Evolutionary conservation across 306 rosid genomes (phyloP).

Genomic region (Luffa aegyptiaca): DNA sequence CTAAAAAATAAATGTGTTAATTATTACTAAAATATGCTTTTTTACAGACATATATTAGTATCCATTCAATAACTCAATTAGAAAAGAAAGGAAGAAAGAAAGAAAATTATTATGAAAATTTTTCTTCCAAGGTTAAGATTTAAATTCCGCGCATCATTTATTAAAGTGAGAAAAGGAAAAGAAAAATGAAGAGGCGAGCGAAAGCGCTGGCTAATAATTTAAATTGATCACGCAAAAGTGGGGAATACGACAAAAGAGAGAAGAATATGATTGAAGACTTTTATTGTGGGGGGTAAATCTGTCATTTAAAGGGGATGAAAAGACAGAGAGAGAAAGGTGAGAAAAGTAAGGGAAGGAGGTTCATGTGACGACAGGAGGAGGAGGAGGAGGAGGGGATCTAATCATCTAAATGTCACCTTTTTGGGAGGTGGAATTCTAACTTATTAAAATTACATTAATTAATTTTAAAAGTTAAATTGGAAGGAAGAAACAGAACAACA

Average conservation of each 20-base stretch:
- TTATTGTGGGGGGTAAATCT: not conserved
- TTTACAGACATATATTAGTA: too few species aligned
- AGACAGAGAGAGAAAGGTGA: not conserved
- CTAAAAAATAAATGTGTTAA: too few species aligned
- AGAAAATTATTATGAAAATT: too few species aligned
- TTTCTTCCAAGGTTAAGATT: too few species aligned
- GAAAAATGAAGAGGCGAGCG: too few species aligned
- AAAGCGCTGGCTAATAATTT: not conserved
- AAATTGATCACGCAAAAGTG: not conserved
- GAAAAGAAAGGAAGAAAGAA: too few species aligned
- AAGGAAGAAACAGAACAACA: not conserved
- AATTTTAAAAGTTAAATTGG: constrained; percentile 5
- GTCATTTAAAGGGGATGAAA: not conserved
- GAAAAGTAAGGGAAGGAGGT: not conserved
- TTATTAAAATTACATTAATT: not conserved
- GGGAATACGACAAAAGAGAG: not conserved
- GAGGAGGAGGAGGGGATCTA: not conserved
- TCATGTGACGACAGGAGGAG: not conserved
- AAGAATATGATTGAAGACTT: not conserved
- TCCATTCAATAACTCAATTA: too few species aligned
- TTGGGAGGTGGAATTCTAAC: constrained; percentile 6
- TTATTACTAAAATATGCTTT: too few species aligned
- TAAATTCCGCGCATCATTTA: too few species aligned
- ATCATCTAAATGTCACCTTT: constrained; percentile 11
- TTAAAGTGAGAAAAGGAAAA: too few species aligned